phyloP scores from a whole-genome alignment of 768 basidiomycete species.

The Lactarius evosmus region DNA sequence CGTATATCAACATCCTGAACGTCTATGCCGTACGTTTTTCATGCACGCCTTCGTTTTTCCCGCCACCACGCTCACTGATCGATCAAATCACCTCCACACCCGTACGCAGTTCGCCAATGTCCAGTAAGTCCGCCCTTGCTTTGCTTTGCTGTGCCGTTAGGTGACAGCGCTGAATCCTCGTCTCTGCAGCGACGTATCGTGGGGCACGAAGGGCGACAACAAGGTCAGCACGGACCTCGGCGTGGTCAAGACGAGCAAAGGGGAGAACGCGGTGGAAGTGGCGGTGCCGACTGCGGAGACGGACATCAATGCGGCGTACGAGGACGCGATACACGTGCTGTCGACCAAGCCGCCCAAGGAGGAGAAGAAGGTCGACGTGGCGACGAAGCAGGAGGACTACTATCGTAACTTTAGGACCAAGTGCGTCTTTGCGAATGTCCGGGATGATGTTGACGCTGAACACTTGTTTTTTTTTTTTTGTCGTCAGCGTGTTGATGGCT shows the following conservation, averaged over 20 bases:
- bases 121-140: conserved; percentile 42
- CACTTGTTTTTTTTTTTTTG: conserved; percentile 25
- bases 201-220: conserved; percentile 96
- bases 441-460: conserved; percentile 24
- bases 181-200: conserved; percentile 68
- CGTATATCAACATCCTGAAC: conserved; percentile 90
- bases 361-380: conserved; percentile 56
- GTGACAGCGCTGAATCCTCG: conserved; percentile 5
- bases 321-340: conserved; percentile 84
- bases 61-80: neutral
- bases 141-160: conserved; percentile 9
- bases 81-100: too few relatives aligned
- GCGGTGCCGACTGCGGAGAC: conserved; percentile 81
- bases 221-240: conserved; percentile 83
- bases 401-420: conserved; percentile 90
- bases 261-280: conserved; percentile 84
- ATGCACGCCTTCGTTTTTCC: neutral
- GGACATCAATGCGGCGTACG: conserved; percentile 87
- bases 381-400: conserved; percentile 78
- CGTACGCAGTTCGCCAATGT: conserved; percentile 73
- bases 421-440: conserved; percentile 43
- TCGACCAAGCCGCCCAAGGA: conserved; percentile 73
- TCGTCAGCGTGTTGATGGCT: conserved; percentile 61
- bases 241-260: conserved; percentile 60
- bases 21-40: conserved; percentile 68